Conservation (phyloP, 352 stramenopile species). For the Pythium folliculosum region DNA sequence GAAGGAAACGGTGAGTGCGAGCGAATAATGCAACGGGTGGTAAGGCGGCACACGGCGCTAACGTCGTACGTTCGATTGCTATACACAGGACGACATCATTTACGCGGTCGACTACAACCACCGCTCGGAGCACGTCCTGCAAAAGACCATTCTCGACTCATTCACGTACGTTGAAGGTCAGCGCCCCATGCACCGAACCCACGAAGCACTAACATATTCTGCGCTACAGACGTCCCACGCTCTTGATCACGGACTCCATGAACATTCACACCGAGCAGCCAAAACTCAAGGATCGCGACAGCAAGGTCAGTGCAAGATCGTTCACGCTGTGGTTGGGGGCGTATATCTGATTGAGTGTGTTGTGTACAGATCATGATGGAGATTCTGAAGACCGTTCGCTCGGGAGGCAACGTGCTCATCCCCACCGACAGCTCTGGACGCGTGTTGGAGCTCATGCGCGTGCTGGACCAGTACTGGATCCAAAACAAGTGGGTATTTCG, state of each 20-base stretch:
- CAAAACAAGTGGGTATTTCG: slow-evolving; percentile 85
- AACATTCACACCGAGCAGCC: slow-evolving; percentile 82
- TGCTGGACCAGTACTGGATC: slow-evolving; percentile 96
- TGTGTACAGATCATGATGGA: slow-evolving; percentile 87
- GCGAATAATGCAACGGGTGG: background rate
- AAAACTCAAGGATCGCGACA: slow-evolving; percentile 88
- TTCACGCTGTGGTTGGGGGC: background rate
- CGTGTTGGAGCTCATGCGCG: slow-evolving; percentile 95
- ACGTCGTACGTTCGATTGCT: slow-evolving; percentile 1
- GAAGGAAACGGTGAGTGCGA: slow-evolving; percentile 87
- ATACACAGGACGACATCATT: slow-evolving; percentile 88
- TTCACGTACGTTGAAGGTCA: slow-evolving; percentile 69
- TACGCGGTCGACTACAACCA: slow-evolving; percentile 94
- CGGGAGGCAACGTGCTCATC: slow-evolving; percentile 95
- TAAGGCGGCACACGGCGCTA: background rate
- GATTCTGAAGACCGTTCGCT: slow-evolving; percentile 91
- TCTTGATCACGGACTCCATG: slow-evolving; percentile 91
- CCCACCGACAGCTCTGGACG: slow-evolving; percentile 93
- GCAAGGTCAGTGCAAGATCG: slow-evolving; percentile 46
- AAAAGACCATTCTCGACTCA: slow-evolving; percentile 93
- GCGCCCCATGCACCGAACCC: too few relatives aligned
- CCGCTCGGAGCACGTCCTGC: slow-evolving; percentile 92
- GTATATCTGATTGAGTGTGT: background rate
- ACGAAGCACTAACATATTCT: background rate
- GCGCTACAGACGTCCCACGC: slow-evolving; percentile 74